Evolutionary conservation across 2,329 filamentous ascomycete genomes (phyloP), one percentile per base, ranked within the genome.

Genomic region (Fusarium longipes): DNA sequence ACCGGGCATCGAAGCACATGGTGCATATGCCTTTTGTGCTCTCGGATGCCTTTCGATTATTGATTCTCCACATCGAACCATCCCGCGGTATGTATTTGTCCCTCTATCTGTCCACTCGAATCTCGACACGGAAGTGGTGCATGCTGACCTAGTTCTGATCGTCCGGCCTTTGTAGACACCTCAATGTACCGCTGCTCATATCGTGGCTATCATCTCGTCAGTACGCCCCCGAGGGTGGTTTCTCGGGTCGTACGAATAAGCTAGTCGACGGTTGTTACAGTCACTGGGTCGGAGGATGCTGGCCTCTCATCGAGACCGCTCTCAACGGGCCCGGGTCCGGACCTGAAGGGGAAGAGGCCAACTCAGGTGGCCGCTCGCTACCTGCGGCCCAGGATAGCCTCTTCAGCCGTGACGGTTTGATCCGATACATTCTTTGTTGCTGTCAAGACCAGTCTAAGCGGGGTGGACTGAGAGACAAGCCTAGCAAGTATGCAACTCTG

Each of bases 181-280:
- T 99, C 61, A 85, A 98, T 78, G 80, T 97, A 54, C 86, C 89
- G 63, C 83, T 88, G 50, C 85, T 99, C 53, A 85, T 96, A 45
- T 89, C 90, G 62, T 99, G 96, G 93, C 87, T 99, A 36, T 95
- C 93, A 9, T 89, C 92, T 42, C 90, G 93, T 61, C 96, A 99
- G 78, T 92, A 95, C 77, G 89, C 89, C 29, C 96, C 95, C 5
- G 96, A 98, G 78, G 94, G 94, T 67, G 96, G 96, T 33, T 94
- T 97, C 75, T 91, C 93, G 38, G 96, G 96, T 63, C 91, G 96
- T 71, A 97, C 95, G 27, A 98, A 98, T 84, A 99, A 99, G 81
- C 86, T 99, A 30, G 96, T 98, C 30, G 96, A 99, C 78, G 96
- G 95, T 43, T 99, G 96, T 81, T 99, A 99, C 82, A 97, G 93